These are phyloP conservation scores for Aurantiochytrium sp. DNA, from an alignment of 108 stramenopile species.

Conservation along the genomic window DNA sequence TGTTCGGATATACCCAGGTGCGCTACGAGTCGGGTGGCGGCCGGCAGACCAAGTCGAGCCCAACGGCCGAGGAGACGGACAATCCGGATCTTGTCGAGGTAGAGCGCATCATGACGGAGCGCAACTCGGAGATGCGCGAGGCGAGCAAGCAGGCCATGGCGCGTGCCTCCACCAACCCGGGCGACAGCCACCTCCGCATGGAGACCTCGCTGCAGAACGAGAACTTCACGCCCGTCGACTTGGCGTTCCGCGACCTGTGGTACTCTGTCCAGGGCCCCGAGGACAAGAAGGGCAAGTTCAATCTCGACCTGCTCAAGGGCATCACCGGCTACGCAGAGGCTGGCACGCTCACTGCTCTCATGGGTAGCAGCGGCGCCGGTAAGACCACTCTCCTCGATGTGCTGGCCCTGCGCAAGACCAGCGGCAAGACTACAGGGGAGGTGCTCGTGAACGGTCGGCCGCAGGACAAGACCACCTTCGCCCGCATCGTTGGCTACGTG, in stretches of 20 bases:
- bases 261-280: not conserved
- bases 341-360: constrained; percentile 40
- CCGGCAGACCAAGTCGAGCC: not conserved
- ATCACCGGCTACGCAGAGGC: constrained; percentile 28
- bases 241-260: not conserved
- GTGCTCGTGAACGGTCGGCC: constrained; percentile 31
- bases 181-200: not conserved
- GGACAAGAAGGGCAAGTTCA: not conserved
- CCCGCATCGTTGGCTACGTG: constrained; percentile 56
- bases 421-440: not conserved
- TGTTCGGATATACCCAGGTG: not conserved
- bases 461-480: constrained; percentile 34
- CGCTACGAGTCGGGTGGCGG: not conserved
- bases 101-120: not conserved
- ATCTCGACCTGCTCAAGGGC: constrained; percentile 5
- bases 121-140: not conserved
- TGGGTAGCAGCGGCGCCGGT: constrained; percentile 53
- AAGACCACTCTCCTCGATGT: constrained; percentile 68
- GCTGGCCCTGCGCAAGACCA: constrained; percentile 62
- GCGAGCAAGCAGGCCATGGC: not conserved
- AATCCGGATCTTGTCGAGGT: not conserved
- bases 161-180: not conserved
- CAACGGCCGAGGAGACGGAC: not conserved
- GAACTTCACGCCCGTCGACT: not conserved
- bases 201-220: constrained; percentile 1